phyloP scores from a whole-genome alignment of 1,284 basidiomycete species.

The Golubevia pallescens region DNA sequence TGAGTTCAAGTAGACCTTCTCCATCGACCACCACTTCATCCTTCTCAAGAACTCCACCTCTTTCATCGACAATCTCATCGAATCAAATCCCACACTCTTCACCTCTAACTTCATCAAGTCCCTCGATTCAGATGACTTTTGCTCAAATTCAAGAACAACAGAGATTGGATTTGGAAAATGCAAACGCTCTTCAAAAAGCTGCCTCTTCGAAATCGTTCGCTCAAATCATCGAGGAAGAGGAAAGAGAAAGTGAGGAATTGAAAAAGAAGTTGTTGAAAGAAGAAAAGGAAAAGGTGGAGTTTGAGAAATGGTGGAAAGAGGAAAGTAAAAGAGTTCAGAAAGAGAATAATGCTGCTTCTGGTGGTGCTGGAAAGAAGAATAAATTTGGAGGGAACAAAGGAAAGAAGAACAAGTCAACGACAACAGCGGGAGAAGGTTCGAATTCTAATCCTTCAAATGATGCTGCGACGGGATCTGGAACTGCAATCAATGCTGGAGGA shows the following conservation, averaged over 20 bases:
- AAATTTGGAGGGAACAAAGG: not conserved
- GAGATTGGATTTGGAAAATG: slow-evolving; percentile 22
- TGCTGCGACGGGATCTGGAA: not conserved
- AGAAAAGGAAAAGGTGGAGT: slow-evolving; percentile 42
- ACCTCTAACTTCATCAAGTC: not conserved
- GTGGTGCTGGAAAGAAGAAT: not conserved
- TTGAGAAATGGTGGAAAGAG: slow-evolving; percentile 60
- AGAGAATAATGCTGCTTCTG: slow-evolving; percentile 2
- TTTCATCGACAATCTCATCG: slow-evolving; percentile 20
- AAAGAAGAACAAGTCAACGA: slow-evolving; percentile 1
- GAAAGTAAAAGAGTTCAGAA: slow-evolving; percentile 39
- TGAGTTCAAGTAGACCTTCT: not conserved
- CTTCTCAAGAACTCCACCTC: slow-evolving; percentile 4
- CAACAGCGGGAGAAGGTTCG: not conserved
- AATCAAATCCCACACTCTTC: slow-evolving; percentile 41
- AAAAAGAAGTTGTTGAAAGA: slow-evolving; percentile 18
- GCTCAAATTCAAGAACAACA: slow-evolving; percentile 21
- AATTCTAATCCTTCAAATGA: not conserved
- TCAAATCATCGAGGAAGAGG: slow-evolving; percentile 51
- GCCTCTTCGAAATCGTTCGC: slow-evolving; percentile 39
- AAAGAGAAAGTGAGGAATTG: slow-evolving; percentile 28
- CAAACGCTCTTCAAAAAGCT: slow-evolving; percentile 19
- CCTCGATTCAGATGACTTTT: not conserved
- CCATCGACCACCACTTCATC: slow-evolving; percentile 5
- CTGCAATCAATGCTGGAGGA: not conserved